phyloP scores from a whole-genome alignment of 1,139 yeast species.

The Candida albicans region DNA sequence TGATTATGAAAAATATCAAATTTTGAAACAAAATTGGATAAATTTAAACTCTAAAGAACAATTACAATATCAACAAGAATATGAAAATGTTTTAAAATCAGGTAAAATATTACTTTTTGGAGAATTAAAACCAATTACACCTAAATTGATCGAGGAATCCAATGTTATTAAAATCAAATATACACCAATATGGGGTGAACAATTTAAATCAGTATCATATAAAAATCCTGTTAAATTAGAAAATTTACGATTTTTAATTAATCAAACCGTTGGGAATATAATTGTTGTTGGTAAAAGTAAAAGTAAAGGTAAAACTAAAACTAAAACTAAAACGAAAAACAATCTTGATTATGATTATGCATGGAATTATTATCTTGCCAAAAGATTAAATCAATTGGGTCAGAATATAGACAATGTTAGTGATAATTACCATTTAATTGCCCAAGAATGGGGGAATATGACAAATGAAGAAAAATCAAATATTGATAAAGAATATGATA shows the following conservation, averaged over 20 bases:
- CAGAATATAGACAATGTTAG: neutral
- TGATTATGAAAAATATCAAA: neutral
- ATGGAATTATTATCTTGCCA: slow-evolving; percentile 10
- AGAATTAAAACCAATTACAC: slow-evolving; percentile 22
- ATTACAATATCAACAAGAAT: slow-evolving; percentile 26
- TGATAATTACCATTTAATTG: neutral
- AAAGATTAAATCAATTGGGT: neutral
- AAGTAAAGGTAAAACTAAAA: too few species aligned
- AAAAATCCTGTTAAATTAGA: neutral
- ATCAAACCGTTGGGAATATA: slow-evolving; percentile 8
- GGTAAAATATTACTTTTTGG: slow-evolving; percentile 37
- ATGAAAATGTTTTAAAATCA: slow-evolving; percentile 22
- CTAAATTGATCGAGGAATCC: slow-evolving; percentile 14
- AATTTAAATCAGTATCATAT: neutral
- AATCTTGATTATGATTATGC: slow-evolving; percentile 3
- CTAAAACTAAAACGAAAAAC: too few species aligned
- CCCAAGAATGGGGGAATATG: slow-evolving; percentile 28
- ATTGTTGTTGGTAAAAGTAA: slow-evolving; percentile 3
- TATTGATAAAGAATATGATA: slow-evolving; percentile 27
- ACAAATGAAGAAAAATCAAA: slow-evolving; percentile 23
- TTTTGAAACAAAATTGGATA: slow-evolving; percentile 24
- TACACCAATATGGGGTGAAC: neutral
- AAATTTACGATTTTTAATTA: slow-evolving; percentile 3
- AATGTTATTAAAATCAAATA: neutral
- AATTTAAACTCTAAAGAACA: slow-evolving; percentile 24